These are phyloP conservation scores for Tylopilus sp. DNA, from an alignment of 768 basidiomycete genomes.

Conservation along the genomic window DNA sequence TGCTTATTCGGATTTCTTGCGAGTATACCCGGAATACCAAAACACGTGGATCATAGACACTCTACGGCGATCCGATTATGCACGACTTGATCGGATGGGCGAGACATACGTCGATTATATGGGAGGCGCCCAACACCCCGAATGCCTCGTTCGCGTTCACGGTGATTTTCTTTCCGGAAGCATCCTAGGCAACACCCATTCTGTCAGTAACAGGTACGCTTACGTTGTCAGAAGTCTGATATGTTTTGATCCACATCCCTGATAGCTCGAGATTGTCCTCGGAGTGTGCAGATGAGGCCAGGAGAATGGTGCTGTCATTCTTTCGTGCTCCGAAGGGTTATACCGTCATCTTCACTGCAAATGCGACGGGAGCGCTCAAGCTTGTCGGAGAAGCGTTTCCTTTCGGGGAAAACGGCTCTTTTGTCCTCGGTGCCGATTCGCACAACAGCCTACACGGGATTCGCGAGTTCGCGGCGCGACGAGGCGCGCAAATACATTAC, in stretches of 20 bases:
- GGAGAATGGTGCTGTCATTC: constrained; percentile 69
- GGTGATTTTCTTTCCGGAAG: constrained; percentile 61
- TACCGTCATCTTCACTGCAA: constrained; percentile 78
- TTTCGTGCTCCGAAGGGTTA: constrained; percentile 75
- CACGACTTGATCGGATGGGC: constrained; percentile 52
- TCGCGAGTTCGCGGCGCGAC: constrained; percentile 59
- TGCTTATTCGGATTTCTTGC: constrained; percentile 50
- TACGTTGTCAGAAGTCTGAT: not conserved
- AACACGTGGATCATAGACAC: constrained; percentile 70
- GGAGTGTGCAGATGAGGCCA: constrained; percentile 62
- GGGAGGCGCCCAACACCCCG: constrained; percentile 80
- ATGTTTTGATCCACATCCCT: not conserved
- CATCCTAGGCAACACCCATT: constrained; percentile 83
- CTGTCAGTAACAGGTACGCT: constrained; percentile 69
- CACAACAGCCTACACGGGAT: constrained; percentile 87
- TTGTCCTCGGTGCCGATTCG: constrained; percentile 71
- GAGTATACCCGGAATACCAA: constrained; percentile 50
- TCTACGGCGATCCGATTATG: constrained; percentile 60
- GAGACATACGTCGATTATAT: constrained; percentile 87
- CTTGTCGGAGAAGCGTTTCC: constrained; percentile 81
- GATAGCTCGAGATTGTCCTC: constrained; percentile 68
- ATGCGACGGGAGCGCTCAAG: constrained; percentile 77
- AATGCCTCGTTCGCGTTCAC: constrained; percentile 69
- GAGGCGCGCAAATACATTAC: constrained; percentile 59
- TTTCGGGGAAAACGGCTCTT: constrained; percentile 53